Evolutionary conservation across 23 red algal species (phyloP), one percentile per base, ranked within the genome.

Genomic region (Gracilaria caudata): DNA sequence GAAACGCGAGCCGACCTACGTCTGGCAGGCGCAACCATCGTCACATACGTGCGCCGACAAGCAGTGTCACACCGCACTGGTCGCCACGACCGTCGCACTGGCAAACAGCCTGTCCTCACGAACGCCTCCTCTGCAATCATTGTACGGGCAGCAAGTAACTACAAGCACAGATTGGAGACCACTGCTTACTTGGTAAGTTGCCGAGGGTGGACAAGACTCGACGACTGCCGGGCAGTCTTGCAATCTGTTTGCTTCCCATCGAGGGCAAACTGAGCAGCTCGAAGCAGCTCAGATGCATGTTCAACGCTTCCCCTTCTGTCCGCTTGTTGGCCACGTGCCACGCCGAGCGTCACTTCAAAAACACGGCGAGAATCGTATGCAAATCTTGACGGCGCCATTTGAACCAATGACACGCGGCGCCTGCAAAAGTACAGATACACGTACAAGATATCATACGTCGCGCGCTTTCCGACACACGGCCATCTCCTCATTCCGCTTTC

Each of bases 1-100:
- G 5, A 2, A 8, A 75, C 37, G 6, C 8, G 29, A 0, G 39
- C 39, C 24, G 20, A 12, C 39, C 7, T 24, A 0, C 40, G 40
- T 47, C 33, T 75, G 40, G 43, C 70, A 0, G 37, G 70, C 40
- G 70, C 70, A 32, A 75, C 40, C 70, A 75, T 75, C 0, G 38
- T 24, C 61, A 66, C 61, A 30, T 19, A 35, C 30, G 61, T 30
- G 21, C 61, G 4, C 30, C 61, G 28, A 19, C 61, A 0, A 66
- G 26, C 17, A 11, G 61, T 30, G 13, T 66, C 61, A 35, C 61
- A 66, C 19, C 13, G 61, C 1, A 30, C 30, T 25, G 61, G 10
- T 5, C 13, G 61, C 30, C 61, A 0, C 30, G 61, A 9, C 32
- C 29, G 26, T 66, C 61, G 61, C 29, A 1, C 61, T 10, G 30